phyloP scores from a whole-genome alignment of 495 filamentous ascomycete genomes.

The Baudoinia panamericana region DNA sequence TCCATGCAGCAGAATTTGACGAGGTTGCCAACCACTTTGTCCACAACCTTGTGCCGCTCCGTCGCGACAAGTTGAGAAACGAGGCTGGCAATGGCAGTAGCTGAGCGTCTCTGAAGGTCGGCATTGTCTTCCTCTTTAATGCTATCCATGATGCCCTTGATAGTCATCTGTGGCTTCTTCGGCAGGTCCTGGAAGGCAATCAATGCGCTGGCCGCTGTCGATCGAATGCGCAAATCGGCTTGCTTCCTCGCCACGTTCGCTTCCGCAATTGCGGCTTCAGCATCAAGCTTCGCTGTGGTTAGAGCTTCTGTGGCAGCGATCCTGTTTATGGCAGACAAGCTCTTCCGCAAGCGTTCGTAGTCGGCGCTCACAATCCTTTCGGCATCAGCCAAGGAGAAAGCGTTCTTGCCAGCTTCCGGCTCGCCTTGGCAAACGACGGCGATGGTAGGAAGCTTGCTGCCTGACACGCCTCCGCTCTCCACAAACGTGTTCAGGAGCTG shows the following conservation, averaged over 20 bases:
- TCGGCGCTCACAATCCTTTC: conserved; percentile 73
- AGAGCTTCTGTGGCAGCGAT: conserved; percentile 64
- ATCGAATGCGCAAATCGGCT: conserved; percentile 72
- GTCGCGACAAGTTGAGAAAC: conserved; percentile 70
- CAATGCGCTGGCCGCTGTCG: conserved; percentile 75
- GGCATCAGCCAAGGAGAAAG: conserved; percentile 77
- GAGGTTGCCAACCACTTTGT: conserved; percentile 86
- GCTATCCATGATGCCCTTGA: conserved; percentile 96
- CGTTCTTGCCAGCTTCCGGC: conserved; percentile 70
- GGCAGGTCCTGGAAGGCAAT: conserved; percentile 75
- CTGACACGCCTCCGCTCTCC: conserved; percentile 65
- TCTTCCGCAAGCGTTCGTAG: conserved; percentile 75
- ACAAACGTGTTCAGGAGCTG: conserved; percentile 79
- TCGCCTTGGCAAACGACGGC: conserved; percentile 90
- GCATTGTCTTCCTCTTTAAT: conserved; percentile 88
- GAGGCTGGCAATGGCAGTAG: conserved; percentile 64
- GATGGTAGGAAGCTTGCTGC: conserved; percentile 58
- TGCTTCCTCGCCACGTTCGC: conserved; percentile 64
- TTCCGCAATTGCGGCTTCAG: conserved; percentile 59
- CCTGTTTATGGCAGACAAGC: conserved; percentile 67
- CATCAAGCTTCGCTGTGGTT: conserved; percentile 55
- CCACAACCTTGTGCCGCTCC: conserved; percentile 64
- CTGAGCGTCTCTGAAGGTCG: conserved; percentile 80
- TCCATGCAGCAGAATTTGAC: conserved; percentile 96
- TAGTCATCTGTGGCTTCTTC: conserved; percentile 78